These are phyloP conservation scores for Ocimum tenuiflorum DNA, from an alignment of 257 asterid genomes.

Conservation along the genomic window DNA sequence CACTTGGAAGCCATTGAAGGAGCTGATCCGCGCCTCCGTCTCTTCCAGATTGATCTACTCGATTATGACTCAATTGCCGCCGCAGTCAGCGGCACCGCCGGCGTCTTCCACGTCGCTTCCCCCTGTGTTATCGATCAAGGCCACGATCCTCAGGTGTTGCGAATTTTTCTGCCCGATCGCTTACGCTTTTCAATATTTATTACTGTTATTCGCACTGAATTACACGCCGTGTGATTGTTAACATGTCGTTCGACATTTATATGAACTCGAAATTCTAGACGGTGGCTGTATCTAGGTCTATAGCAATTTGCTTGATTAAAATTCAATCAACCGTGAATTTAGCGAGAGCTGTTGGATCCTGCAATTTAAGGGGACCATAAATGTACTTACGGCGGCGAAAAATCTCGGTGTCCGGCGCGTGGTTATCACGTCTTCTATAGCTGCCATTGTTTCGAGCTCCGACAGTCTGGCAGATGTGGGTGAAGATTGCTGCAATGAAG, in stretches of 20 bases:
- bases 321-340: neutral
- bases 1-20: conserved; percentile 66
- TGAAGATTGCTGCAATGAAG: conserved; percentile 91
- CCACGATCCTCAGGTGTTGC: conserved; percentile 57
- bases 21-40: conserved; percentile 56
- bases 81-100: conserved; percentile 51
- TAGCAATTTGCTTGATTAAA: neutral
- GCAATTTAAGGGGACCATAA: conserved; percentile 80
- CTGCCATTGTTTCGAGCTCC: conserved; percentile 61
- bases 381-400: conserved; percentile 85
- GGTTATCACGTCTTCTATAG: conserved; percentile 75
- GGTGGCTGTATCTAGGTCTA: neutral
- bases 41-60: conserved; percentile 67
- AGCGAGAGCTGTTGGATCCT: conserved; percentile 73
- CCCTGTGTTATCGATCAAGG: conserved; percentile 48
- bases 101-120: conserved; percentile 76
- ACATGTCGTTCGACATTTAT: too few species aligned
- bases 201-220: too few species aligned
- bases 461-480: conserved; percentile 50
- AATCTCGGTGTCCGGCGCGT: conserved; percentile 70
- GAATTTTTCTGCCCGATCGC: neutral
- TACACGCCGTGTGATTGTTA: too few species aligned
- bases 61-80: conserved; percentile 49
- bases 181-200: neutral
- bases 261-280: neutral